Base-by-base conservation (phyloP, 306 rosid genomes). In the Quercus glauca region DNA sequence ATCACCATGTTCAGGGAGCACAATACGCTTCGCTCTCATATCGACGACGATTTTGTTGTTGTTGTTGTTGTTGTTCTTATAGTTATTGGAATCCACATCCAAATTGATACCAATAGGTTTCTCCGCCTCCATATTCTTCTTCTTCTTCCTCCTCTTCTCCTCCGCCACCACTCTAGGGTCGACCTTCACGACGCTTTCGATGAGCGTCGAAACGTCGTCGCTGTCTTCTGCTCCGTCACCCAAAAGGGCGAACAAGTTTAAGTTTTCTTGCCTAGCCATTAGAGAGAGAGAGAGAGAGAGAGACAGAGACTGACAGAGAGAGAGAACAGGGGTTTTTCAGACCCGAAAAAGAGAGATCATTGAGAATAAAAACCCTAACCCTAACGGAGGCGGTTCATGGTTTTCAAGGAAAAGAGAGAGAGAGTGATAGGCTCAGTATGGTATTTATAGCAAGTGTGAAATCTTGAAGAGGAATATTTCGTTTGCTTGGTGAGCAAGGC, bases 1-100 rank as follows among this genome's bases (percentile, higher is more conserved):
- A 33, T 65, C 71, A 65, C 71, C 71, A 33, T 65, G 4, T 6
- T 65, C 71, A 43, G 49, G 69, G 20, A 63, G 69, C 69, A 63
- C 69, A 63, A 63, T 13, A 63, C 5, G 69, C 69, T 63, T 65
- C 10, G 49, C 71, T 65, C 35, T 65, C 45, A 31, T 65, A 20
- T 19, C 33, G 11, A 15, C 71, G 3, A 45, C 23, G 51, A 6
- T 20, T 2, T 65, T 11, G n/a, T 17, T 37, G 43, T 35, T 31
- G n/a, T 17, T 37, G 43, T 35, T 31, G 35, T 1, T 37, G 45
- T 37, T 37, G 45, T 0, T 41, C 43, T 37, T 37, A 7, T 37
- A 37, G 45, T 8, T 41, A 41, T 41, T 41, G 45, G 45, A 41
- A 41, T 41, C 45, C 45, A 41, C 45, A 41, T 41, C 12, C 45